Percentiles rank a stretch among this genome's conserved stretches.
Evolutionary conservation across 768 basidiomycete species (phyloP).

Genomic region (Kwoniella heveanensis): DNA sequence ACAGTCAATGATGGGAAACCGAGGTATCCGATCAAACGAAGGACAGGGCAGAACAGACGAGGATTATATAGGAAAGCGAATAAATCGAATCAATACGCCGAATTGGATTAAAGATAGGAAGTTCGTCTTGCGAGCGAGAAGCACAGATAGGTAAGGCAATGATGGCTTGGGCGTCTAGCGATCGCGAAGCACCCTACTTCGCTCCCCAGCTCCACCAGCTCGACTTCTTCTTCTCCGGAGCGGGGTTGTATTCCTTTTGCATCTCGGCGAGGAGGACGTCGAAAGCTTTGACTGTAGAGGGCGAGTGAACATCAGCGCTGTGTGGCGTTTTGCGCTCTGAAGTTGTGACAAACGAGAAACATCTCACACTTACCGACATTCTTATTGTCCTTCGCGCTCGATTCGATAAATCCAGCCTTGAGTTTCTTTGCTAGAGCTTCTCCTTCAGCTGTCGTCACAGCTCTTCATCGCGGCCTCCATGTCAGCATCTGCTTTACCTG

Average conservation of each 20-base stretch:
- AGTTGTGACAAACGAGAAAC: too few species aligned
- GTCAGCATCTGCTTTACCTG: constrained; percentile 1
- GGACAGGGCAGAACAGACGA: too few species aligned
- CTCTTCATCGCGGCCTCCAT: constrained; percentile 58
- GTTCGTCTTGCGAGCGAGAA: too few species aligned
- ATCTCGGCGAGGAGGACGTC: constrained; percentile 54
- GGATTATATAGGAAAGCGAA: too few species aligned
- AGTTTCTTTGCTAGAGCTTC: constrained; percentile 71
- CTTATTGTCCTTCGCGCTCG: constrained; percentile 79
- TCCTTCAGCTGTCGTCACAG: constrained; percentile 74
- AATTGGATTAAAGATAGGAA: too few species aligned
- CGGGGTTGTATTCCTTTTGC: constrained; percentile 55
- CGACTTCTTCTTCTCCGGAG: constrained; percentile 54
- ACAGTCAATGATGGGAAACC: too few species aligned
- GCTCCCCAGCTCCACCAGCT: constrained; percentile 48
- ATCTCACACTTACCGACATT: constrained; percentile 91
- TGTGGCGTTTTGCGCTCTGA: too few species aligned
- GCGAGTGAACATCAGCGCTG: too few species aligned
- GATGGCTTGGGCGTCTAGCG: too few species aligned
- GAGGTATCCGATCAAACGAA: too few species aligned
- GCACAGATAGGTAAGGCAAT: too few species aligned
- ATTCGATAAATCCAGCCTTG: constrained; percentile 80
- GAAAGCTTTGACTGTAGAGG: constrained; percentile 55
- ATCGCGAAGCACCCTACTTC: not conserved
- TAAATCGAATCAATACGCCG: too few species aligned